phyloP scores from a whole-genome alignment of 495 filamentous ascomycete species.

The Hypoxylon fragiforme region DNA sequence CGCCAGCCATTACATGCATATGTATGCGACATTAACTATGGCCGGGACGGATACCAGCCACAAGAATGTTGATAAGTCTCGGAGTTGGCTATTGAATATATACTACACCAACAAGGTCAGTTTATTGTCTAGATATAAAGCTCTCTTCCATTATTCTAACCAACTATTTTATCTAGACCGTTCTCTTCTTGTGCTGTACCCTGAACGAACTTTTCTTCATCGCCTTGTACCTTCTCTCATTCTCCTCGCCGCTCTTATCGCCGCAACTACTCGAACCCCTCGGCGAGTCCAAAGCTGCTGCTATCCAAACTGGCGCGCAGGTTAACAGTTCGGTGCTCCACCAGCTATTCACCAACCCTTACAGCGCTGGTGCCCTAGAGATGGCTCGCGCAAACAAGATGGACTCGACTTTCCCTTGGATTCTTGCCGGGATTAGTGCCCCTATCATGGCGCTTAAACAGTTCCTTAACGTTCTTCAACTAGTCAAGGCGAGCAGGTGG shows the following conservation, averaged over 20 bases:
- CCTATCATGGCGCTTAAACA: conserved; percentile 93
- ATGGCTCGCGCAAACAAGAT: conserved; percentile 93
- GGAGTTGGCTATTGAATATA: conserved; percentile 81
- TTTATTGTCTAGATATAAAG: conserved; percentile 14
- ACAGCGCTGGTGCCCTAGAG: conserved; percentile 89
- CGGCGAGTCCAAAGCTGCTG: conserved; percentile 50
- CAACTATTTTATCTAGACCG: conserved; percentile 58
- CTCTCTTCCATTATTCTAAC: conserved; percentile 21
- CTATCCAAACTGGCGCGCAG: conserved; percentile 66
- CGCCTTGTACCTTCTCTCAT: conserved; percentile 94
- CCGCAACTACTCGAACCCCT: conserved; percentile 69
- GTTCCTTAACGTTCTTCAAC: conserved; percentile 88
- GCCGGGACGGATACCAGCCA: conserved; percentile 78
- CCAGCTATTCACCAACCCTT: conserved; percentile 78
- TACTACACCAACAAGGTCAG: conserved; percentile 96
- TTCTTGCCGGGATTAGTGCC: conserved; percentile 76
- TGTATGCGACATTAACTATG: conserved; percentile 90
- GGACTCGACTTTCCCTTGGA: conserved; percentile 74
- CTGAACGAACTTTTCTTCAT: conserved; percentile 97
- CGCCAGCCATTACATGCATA: conserved; percentile 97
- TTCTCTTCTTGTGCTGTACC: conserved; percentile 87
- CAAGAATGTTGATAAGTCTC: conserved; percentile 84
- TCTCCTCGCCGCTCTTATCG: conserved; percentile 83
- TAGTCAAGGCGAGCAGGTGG: conserved; percentile 92
- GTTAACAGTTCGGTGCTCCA: conserved; percentile 62